Evolutionary conservation across 2,329 filamentous ascomycete species (phyloP).

Genomic region (Magnaporthiopsis rhizophila): DNA sequence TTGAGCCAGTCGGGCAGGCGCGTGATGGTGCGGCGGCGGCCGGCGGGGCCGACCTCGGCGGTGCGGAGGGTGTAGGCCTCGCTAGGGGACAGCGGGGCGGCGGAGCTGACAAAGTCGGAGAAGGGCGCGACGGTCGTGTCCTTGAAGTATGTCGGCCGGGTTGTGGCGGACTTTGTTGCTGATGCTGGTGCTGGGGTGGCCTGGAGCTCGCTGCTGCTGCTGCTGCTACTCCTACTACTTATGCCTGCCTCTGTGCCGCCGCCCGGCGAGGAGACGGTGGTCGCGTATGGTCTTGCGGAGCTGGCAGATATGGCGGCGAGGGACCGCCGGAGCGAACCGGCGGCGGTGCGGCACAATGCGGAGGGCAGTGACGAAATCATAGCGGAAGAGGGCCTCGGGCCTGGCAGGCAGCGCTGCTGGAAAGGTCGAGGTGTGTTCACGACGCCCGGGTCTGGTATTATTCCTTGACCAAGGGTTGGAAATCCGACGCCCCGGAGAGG

Average conservation of each 20-base stretch:
- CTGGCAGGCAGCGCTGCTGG: neutral
- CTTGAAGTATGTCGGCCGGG: conserved; percentile 50
- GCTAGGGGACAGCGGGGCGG: conserved; percentile 35
- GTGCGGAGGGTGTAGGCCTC: conserved; percentile 56
- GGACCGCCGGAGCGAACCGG: conserved; percentile 12
- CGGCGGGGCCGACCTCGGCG: conserved; percentile 55
- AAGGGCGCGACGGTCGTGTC: conserved; percentile 49
- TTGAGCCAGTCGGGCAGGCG: conserved; percentile 91
- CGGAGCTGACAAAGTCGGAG: conserved; percentile 45
- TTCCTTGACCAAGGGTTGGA: neutral
- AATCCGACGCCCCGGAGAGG: neutral
- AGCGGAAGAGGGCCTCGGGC: neutral
- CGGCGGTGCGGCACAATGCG: conserved; percentile 8
- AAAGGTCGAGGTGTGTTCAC: too few relatives aligned
- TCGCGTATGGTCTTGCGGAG: conserved; percentile 35
- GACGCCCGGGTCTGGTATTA: too few relatives aligned
- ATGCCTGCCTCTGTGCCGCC: neutral
- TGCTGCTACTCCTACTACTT: conserved; percentile 12
- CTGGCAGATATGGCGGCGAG: conserved; percentile 14
- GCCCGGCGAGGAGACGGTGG: conserved; percentile 20
- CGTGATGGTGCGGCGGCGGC: conserved; percentile 56
- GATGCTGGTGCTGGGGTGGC: conserved; percentile 14
- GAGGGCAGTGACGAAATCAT: conserved; percentile 10
- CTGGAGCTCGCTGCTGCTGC: conserved; percentile 10
- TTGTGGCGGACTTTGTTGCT: conserved; percentile 9